These are phyloP conservation scores for Rhizopogon salebrosus DNA, from an alignment of 768 basidiomycete genomes.

Conservation along the genomic window DNA sequence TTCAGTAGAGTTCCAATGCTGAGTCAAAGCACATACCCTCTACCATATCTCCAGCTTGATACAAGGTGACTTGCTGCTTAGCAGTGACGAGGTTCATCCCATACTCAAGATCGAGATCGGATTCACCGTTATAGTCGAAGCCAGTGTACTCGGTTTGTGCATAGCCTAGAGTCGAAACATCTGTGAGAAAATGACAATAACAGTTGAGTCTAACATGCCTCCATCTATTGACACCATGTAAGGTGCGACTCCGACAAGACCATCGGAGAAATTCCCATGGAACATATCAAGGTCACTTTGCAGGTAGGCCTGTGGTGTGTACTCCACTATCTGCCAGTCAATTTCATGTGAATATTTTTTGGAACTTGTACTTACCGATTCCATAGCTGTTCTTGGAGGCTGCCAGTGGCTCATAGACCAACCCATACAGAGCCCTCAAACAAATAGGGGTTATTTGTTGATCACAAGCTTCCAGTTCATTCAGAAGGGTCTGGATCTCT, in stretches of 20 bases:
- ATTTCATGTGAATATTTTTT: background rate
- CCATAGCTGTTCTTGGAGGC: conserved; percentile 31
- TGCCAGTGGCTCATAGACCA: conserved; percentile 28
- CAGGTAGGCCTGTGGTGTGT: conserved; percentile 37
- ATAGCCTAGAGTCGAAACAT: conserved; percentile 27
- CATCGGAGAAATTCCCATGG: conserved; percentile 33
- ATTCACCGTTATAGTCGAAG: conserved; percentile 47
- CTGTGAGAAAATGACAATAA: background rate
- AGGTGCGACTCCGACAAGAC: conserved; percentile 36
- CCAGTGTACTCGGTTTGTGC: conserved; percentile 36
- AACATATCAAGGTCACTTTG: conserved; percentile 40
- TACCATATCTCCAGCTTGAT: conserved; percentile 39
- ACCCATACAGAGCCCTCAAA: conserved; percentile 33
- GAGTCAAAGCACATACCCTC: conserved; percentile 24
- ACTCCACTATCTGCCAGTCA: conserved; percentile 30
- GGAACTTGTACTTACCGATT: conserved; percentile 23
- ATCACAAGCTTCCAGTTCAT: conserved; percentile 26
- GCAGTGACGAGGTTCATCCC: conserved; percentile 41
- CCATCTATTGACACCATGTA: conserved; percentile 18
- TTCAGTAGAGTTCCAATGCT: too few species aligned
- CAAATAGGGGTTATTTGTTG: conserved; percentile 32
- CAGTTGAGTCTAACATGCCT: background rate
- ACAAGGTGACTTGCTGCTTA: conserved; percentile 34
- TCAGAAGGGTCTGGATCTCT: conserved; percentile 7
- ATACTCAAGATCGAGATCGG: conserved; percentile 52